Evolutionary conservation across 2,329 filamentous ascomycete genomes (phyloP).

Genomic region (Colletotrichum sp.): DNA sequence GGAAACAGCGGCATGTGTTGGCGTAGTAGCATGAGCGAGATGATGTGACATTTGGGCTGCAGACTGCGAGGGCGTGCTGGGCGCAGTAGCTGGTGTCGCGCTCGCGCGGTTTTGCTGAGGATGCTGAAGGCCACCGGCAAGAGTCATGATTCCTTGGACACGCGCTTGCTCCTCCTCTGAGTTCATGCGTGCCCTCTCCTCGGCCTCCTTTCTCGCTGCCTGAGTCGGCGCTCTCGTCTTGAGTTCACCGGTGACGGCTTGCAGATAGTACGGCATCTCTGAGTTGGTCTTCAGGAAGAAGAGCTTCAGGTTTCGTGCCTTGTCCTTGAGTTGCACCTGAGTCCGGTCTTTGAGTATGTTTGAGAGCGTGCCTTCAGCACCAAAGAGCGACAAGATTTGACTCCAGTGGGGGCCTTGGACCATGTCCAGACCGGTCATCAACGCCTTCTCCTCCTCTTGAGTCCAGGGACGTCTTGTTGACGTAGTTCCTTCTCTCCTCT

Average conservation of each 20-base stretch:
- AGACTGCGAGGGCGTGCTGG: slow-evolving; percentile 8
- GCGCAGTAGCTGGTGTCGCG: slow-evolving; percentile 2
- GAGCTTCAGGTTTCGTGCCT: slow-evolving; percentile 86
- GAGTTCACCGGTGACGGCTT: slow-evolving; percentile 87
- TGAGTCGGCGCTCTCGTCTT: slow-evolving; percentile 83
- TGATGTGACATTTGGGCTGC: slow-evolving; percentile 15
- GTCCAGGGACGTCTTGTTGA: slow-evolving; percentile 82
- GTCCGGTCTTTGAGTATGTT: slow-evolving; percentile 87
- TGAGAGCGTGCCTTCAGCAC: slow-evolving; percentile 77
- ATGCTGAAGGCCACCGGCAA: slow-evolving; percentile 56
- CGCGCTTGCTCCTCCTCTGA: slow-evolving; percentile 65
- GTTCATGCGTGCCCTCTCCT: slow-evolving; percentile 64
- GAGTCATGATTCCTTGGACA: slow-evolving; percentile 63
- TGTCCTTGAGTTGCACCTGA: slow-evolving; percentile 92
- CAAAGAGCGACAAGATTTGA: slow-evolving; percentile 86
- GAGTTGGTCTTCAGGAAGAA: slow-evolving; percentile 93
- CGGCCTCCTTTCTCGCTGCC: slow-evolving; percentile 71
- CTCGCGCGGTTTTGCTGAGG: slow-evolving; percentile 11
- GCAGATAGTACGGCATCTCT: slow-evolving; percentile 87
- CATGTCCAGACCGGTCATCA: slow-evolving; percentile 87
- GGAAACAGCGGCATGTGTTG: slow-evolving; percentile 1
- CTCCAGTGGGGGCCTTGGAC: slow-evolving; percentile 95
- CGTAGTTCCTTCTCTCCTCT: slow-evolving; percentile 61
- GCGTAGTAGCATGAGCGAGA: slow-evolving; percentile 8
- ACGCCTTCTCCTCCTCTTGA: slow-evolving; percentile 85